Conservation (phyloP, 208 protist genomes). For the Wallacemonas sp. region DNA sequence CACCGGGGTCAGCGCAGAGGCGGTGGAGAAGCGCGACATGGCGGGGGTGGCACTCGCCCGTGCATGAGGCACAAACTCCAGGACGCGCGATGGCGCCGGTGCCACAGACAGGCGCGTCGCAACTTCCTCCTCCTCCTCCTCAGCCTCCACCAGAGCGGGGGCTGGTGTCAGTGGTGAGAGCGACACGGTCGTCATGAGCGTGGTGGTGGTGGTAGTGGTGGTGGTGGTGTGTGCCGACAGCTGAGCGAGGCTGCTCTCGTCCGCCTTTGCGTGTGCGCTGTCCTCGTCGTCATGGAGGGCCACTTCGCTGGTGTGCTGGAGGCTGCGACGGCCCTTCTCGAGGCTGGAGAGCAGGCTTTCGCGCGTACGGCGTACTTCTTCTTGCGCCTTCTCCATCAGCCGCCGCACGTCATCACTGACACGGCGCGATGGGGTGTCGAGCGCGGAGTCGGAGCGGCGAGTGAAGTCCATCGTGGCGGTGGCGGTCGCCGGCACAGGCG, state of each 20-base stretch:
- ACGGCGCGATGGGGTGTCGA: conserved; percentile 33
- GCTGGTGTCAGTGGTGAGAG: conserved; percentile 5
- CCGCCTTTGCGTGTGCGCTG: not conserved
- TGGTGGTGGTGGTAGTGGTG: conserved; percentile 3
- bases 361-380: conserved; percentile 68
- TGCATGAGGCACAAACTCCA: not conserved
- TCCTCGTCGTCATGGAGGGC: not conserved
- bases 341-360: conserved; percentile 62
- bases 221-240: conserved; percentile 1
- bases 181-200: conserved; percentile 5
- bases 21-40: not conserved
- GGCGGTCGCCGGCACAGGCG: not conserved
- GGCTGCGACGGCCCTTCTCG: conserved; percentile 21
- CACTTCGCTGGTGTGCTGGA: conserved; percentile 7
- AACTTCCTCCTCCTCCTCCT: no score
- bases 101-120: no score
- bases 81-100: not conserved
- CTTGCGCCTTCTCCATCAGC: conserved; percentile 63
- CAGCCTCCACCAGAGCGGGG: not conserved
- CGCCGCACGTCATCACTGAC: conserved; percentile 67
- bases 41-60: not conserved
- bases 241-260: not conserved
- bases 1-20: not conserved
- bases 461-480: not conserved
- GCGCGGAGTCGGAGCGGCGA: conserved; percentile 17